Evolutionary conservation across 2,329 filamentous ascomycete genomes (phyloP), one percentile per base, ranked within the genome.

Genomic region (Geosmithia morbida): DNA sequence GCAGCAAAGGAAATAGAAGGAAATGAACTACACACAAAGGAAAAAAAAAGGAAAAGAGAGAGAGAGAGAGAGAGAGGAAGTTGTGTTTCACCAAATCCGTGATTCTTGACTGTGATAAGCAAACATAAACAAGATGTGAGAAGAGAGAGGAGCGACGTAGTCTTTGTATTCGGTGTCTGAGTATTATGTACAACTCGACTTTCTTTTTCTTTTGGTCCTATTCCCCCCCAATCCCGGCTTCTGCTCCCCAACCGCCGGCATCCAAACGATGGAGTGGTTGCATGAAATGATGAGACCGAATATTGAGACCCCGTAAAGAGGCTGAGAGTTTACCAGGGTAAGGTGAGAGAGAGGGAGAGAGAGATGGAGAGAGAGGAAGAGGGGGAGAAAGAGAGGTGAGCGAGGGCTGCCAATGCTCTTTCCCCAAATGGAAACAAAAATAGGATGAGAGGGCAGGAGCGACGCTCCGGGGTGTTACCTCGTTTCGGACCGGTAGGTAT

Each of bases 1-100:
- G n/a, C n/a, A n/a, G n/a, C n/a, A n/a, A n/a, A 50, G 41, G 49
- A 41, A 44, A 47, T 26, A 45, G 29, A 49, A 46, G 49, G 41
- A 48, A 41, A 44, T 7, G 33, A 37, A 37, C 6, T 3, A 16
- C 33, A 37, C 33, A 37, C 33, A 44, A 45, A 49, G 46, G 46
- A 41, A 47, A 47, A 46, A 52, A 44, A 47, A 43, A 42, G 40
- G 45, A 7, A 48, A 46, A 19, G 8, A 46, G 39, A 48, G 41
- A 46, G 42, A 48, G 41, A 43, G 29, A 48, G 45, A 46, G 14
- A 49, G 29, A 44, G 41, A 45, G 40, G 19, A 42, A 48, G 46
- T 3, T 37, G 13, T 37, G 33, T 37, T 37, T 37, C 13, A 37
- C 33, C 33, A 7, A 30, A 37, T 37, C 14, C 33, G 10, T 37